phyloP scores from a whole-genome alignment of 495 filamentous ascomycete species.

The Daldinia bambusicola region DNA sequence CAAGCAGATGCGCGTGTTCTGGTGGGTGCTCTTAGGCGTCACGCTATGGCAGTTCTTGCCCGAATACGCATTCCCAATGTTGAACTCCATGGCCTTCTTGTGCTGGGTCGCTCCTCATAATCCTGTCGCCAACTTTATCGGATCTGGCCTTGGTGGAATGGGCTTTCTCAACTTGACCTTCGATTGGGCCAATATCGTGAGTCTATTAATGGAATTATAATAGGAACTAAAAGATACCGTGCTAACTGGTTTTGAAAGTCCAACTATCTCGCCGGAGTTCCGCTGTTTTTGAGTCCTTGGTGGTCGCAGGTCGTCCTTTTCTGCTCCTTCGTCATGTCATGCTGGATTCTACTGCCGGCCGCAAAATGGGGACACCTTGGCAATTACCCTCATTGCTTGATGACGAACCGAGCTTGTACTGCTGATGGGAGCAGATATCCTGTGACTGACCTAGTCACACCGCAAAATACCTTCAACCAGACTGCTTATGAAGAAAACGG shows the following conservation, averaged over 20 bases:
- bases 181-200: slow-evolving; percentile 65
- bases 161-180: slow-evolving; percentile 66
- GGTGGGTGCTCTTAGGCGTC: slow-evolving; percentile 59
- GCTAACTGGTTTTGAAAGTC: slow-evolving; percentile 11
- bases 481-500: slow-evolving; percentile 63
- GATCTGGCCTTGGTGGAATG: slow-evolving; percentile 67
- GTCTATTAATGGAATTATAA: neutral
- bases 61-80: slow-evolving; percentile 66
- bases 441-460: slow-evolving; percentile 56
- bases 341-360: slow-evolving; percentile 65
- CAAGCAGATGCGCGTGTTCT: slow-evolving; percentile 66
- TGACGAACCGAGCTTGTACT: slow-evolving; percentile 64
- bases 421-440: slow-evolving; percentile 61
- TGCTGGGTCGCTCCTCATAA: slow-evolving; percentile 70
- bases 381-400: slow-evolving; percentile 61
- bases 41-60: slow-evolving; percentile 69
- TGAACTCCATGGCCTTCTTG: slow-evolving; percentile 67
- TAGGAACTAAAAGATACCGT: neutral
- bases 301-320: slow-evolving; percentile 67
- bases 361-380: slow-evolving; percentile 65
- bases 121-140: slow-evolving; percentile 66
- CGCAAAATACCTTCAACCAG: slow-evolving; percentile 61
- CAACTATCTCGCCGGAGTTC: slow-evolving; percentile 58
- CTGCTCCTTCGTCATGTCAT: slow-evolving; percentile 62
- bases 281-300: slow-evolving; percentile 64